These are phyloP conservation scores for Clavispora fructus DNA, from an alignment of 805 yeast species.

Conservation along the genomic window DNA sequence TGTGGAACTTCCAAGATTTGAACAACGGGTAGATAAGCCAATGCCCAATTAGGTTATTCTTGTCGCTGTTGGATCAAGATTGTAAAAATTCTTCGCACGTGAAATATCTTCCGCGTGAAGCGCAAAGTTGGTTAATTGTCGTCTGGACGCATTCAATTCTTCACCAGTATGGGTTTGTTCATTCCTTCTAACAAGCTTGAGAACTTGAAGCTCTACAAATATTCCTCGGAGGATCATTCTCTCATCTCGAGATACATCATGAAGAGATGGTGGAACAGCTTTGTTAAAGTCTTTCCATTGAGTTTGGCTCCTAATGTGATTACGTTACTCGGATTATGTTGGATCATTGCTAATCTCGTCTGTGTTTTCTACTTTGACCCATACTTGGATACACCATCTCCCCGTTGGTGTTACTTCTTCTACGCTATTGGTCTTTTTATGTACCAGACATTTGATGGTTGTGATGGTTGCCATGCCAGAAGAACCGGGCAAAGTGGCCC, in stretches of 20 bases:
- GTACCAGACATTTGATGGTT: conserved; percentile 94
- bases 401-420: conserved; percentile 70
- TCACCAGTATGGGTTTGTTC: conserved; percentile 54
- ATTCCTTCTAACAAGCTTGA: conserved; percentile 49
- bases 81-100: not conserved
- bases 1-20: not conserved
- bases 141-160: not conserved
- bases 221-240: conserved; percentile 78
- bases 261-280: conserved; percentile 76
- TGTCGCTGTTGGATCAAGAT: not conserved
- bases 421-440: conserved; percentile 81
- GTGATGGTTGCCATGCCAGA: conserved; percentile 94
- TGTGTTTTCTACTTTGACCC: conserved; percentile 75
- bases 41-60: not conserved
- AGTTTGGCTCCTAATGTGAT: conserved; percentile 93
- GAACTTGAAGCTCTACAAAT: conserved; percentile 55
- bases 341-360: conserved; percentile 58
- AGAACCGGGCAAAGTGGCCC: conserved; percentile 95
- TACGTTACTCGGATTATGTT: conserved; percentile 72
- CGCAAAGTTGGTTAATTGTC: not conserved
- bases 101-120: not conserved
- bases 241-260: conserved; percentile 66
- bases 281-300: conserved; percentile 70
- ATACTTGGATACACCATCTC: conserved; percentile 49
- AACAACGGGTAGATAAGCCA: not conserved